phyloP scores from a whole-genome alignment of 2,329 filamentous ascomycete species.

The Fusarium sp. region DNA sequence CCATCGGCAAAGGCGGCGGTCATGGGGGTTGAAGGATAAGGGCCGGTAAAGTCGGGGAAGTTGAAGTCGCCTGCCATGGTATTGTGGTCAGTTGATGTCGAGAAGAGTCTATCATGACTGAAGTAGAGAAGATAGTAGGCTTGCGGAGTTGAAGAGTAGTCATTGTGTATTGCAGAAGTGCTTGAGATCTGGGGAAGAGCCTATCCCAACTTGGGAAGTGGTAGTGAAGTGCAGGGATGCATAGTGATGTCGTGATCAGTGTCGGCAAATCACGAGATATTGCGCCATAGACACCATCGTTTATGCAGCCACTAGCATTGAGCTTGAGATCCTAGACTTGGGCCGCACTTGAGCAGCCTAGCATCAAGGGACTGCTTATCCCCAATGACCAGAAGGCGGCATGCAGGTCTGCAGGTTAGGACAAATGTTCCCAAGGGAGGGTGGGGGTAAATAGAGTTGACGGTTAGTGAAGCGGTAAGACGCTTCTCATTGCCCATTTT shows the following conservation, averaged over 20 bases:
- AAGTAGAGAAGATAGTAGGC: constrained; percentile 29
- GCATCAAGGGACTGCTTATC: constrained; percentile 41
- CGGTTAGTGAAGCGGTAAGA: constrained; percentile 20
- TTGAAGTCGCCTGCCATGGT: constrained; percentile 69
- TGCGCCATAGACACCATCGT: constrained; percentile 67
- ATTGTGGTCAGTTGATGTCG: constrained; percentile 46
- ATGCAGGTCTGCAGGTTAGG: constrained; percentile 30
- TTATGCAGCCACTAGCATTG: constrained; percentile 50
- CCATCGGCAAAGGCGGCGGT: constrained; percentile 54
- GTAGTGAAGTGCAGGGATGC: constrained; percentile 40
- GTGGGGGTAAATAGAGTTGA: constrained; percentile 29
- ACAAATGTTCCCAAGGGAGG: constrained; percentile 26
- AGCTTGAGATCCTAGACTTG: constrained; percentile 26
- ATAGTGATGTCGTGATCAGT: constrained; percentile 46
- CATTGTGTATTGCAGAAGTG: constrained; percentile 37
- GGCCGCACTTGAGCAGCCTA: constrained; percentile 42
- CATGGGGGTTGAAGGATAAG: constrained; percentile 64
- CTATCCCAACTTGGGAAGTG: constrained; percentile 47
- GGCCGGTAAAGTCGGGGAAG: constrained; percentile 66
- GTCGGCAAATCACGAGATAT: constrained; percentile 68
- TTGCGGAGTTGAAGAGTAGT: constrained; percentile 38
- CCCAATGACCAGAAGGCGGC: constrained; percentile 34
- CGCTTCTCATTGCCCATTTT: constrained; percentile 30
- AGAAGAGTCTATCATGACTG: constrained; percentile 41
- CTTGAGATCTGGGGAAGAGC: constrained; percentile 38